Conservation (phyloP, 1,139 yeast species). For the Nakaseomyces kungkrabaensis region DNA sequence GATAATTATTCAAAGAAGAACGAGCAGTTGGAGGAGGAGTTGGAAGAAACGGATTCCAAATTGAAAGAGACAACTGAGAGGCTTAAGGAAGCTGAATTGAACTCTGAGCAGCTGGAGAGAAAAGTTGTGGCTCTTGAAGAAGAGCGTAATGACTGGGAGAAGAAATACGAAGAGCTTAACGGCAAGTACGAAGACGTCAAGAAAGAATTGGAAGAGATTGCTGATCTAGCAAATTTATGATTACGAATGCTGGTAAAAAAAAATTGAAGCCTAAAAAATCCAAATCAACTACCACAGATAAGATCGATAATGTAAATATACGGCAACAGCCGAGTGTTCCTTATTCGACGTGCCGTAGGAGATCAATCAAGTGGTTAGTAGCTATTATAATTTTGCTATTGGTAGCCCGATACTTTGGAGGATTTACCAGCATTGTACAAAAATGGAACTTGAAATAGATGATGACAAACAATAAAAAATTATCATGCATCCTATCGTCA, state of each 20-base stretch:
- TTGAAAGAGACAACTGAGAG: conserved; percentile 89
- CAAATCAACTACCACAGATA: background rate
- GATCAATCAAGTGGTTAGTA: background rate
- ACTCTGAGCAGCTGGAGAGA: conserved; percentile 95
- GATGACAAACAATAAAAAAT: no score
- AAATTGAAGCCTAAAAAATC: background rate
- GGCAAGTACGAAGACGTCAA: conserved; percentile 73
- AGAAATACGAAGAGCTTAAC: conserved; percentile 80
- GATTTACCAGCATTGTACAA: background rate
- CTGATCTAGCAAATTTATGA: conserved; percentile 11
- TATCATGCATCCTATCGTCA: no score
- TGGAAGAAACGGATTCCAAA: conserved; percentile 86
- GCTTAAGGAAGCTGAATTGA: conserved; percentile 91
- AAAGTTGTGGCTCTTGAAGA: conserved; percentile 85
- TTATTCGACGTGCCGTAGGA: background rate
- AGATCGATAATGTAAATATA: background rate
- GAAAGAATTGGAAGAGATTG: conserved; percentile 81
- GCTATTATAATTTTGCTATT: background rate
- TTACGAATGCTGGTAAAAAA: conserved; percentile 3
- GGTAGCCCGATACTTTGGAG: background rate
- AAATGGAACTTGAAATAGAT: background rate
- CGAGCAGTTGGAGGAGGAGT: conserved; percentile 84
- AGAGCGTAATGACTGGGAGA: conserved; percentile 88
- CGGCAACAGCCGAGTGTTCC: background rate
- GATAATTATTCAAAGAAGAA: conserved; percentile 89